phyloP scores from a whole-genome alignment of 2,329 filamentous ascomycete genomes.

The Cryphonectria japonica region DNA sequence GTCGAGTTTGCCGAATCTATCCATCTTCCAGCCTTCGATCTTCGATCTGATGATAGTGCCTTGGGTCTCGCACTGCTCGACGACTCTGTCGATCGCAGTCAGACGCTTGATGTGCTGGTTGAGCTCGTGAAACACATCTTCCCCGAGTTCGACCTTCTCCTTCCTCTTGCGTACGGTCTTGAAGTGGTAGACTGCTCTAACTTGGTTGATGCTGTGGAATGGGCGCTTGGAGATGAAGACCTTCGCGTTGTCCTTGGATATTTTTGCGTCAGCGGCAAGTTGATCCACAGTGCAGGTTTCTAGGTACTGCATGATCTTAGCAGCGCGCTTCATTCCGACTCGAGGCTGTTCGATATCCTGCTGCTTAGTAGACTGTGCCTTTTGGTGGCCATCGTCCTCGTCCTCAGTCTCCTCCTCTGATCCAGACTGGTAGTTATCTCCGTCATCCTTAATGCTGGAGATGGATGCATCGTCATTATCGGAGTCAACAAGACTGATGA shows the following conservation, averaged over 20 bases:
- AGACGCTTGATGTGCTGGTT: conserved; percentile 79
- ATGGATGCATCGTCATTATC: conserved; percentile 18
- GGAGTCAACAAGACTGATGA: conserved; percentile 21
- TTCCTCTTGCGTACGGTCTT: conserved; percentile 48
- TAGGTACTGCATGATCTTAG: conserved; percentile 73
- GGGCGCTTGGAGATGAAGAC: conserved; percentile 75
- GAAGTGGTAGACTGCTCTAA: conserved; percentile 60
- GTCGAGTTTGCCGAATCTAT: conserved; percentile 49
- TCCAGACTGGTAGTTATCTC: conserved; percentile 17
- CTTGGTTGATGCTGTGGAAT: conserved; percentile 67
- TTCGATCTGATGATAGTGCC: conserved; percentile 59
- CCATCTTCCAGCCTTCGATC: conserved; percentile 54
- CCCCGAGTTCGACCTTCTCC: conserved; percentile 53
- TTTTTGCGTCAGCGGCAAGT: conserved; percentile 79
- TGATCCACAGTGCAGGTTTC: conserved; percentile 78
- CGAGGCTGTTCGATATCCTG: conserved; percentile 28
- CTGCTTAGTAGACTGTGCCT: conserved; percentile 37
- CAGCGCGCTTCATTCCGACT: conserved; percentile 40
- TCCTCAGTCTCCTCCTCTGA: conserved; percentile 42
- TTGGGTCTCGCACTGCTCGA: conserved; percentile 73
- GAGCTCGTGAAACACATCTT: conserved; percentile 55
- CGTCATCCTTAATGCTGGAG: conserved; percentile 26
- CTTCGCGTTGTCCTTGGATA: conserved; percentile 70
- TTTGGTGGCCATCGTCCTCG: conserved; percentile 34
- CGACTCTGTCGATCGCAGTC: conserved; percentile 80